Base-by-base conservation (phyloP, 2,329 filamentous ascomycete species). In the Phialophora expanda region DNA sequence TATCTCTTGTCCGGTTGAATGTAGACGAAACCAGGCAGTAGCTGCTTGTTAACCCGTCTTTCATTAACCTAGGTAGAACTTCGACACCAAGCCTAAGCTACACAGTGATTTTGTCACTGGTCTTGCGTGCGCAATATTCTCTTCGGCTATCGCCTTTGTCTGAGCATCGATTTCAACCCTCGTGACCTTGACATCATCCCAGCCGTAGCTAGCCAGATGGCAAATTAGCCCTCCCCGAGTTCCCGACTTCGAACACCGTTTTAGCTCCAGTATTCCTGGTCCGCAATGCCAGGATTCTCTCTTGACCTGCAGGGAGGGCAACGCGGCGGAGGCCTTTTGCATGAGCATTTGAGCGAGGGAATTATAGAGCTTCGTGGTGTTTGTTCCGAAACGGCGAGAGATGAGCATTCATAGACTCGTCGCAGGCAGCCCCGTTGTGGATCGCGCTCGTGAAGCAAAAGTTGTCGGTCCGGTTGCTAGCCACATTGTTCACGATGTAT, bases 1-100 rank as follows among this genome's bases (percentile, higher is more conserved):
- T 83, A 81, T 51, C 76, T 75, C 74, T 82, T 84, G 55, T 82
- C 81, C 6, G 84, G 84, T 71, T 86, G 83, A 41, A 86, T 82
- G 65, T 86, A 86, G 1, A 82, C 78, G 66, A 86, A 77, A 62
- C 83, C 82, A 65, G 84, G 84, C 53, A 75, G 75, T 11, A 75
- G 75, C 0, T 80, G 68, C 66, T 75, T 76, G 2, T 79, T 79
- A 1, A 61, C 54, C 53, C 75, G 66, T 12, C 82, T 78, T 65
- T 85, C 79, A 7, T 76, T 73, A 0, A 71, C 57, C 74, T 71
- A 0, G 78, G 74, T 14, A 83, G 70, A 8, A 81, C 74, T 2
- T 84, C 80, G 2, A 82, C 60, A 0, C 78, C 83, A 1, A 78
- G 73, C 0, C 84, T 83, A 0, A 82, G 73, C 1, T 81, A 66